Evolutionary conservation across 768 basidiomycete species (phyloP).

Genomic region (Boletellus emodensis): DNA sequence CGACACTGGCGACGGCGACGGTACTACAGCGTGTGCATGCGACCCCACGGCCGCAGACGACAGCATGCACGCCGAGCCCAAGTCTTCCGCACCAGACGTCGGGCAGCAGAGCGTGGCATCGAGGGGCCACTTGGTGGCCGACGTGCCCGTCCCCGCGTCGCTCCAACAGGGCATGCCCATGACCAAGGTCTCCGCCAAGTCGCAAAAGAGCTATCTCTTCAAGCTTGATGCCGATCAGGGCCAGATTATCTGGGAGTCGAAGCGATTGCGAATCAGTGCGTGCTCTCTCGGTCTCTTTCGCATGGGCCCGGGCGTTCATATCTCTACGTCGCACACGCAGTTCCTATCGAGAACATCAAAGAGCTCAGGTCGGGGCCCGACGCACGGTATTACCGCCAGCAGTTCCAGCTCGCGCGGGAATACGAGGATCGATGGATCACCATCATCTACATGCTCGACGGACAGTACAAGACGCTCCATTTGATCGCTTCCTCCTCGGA

Average conservation of each 20-base stretch:
- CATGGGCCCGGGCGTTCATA: background rate
- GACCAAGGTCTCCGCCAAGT: slow-evolving; percentile 80
- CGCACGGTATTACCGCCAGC: slow-evolving; percentile 65
- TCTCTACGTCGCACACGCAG: slow-evolving; percentile 35
- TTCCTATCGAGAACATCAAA: slow-evolving; percentile 82
- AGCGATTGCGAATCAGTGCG: slow-evolving; percentile 62
- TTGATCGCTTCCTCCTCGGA: slow-evolving; percentile 67
- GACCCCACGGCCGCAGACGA: background rate
- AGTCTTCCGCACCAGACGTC: too few species aligned
- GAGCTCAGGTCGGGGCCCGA: slow-evolving; percentile 77
- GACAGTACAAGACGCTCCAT: slow-evolving; percentile 81
- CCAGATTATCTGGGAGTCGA: slow-evolving; percentile 74
- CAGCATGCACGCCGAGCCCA: background rate
- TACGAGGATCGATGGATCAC: slow-evolving; percentile 78
- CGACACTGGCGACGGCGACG: background rate
- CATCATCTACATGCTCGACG: slow-evolving; percentile 74
- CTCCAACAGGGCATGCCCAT: slow-evolving; percentile 66
- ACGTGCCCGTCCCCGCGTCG: slow-evolving; percentile 52
- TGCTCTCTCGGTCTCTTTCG: slow-evolving; percentile 12
- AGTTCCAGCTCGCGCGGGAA: slow-evolving; percentile 59
- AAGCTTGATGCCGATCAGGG: slow-evolving; percentile 77
- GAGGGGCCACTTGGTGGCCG: slow-evolving; percentile 13
- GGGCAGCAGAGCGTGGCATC: background rate
- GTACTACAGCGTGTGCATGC: background rate
- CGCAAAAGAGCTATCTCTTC: slow-evolving; percentile 67